Evolutionary conservation across 768 basidiomycete species (phyloP), one percentile per base, ranked within the genome.

Genomic region (Podaxis rugospora): DNA sequence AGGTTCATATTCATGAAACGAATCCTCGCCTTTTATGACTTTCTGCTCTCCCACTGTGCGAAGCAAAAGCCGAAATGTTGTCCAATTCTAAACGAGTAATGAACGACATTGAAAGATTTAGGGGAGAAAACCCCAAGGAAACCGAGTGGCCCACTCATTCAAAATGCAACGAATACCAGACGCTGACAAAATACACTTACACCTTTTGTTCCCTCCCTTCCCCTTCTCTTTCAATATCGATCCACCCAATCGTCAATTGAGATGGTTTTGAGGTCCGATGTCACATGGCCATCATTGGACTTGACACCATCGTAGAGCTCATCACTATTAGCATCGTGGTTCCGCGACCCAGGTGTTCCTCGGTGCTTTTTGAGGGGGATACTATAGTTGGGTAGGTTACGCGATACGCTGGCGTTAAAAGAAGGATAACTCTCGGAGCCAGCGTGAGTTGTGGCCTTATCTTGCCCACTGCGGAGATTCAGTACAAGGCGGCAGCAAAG

Each of bases 401-500:
- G 58, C 46, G 64, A 44, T 4, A 28, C 51, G 28, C 54, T 46
- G 50, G 49, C 40, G 42, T 18, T 18, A 18, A 51, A 62, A 42
- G 54, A 56, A 49, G 50, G 51, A 6, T 60, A 54, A n/a, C 25
- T 62, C 49, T 55, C 54, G n/a, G 54, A 47, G 23, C 49, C 35
- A 21, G 52, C 47, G 1, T 51, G 35, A 28, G 36, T 51, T 16
- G n/a, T 18, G 14, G 32, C 37, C 2, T 10, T 35, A 16, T 36
- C 10, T 14, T 61, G 47, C 27, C 42, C 47, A 25, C 62, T 52
- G 18, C 62, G 62, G 14, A 61, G 55, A 25, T 63, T 63, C 53
- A 65, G 37, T 4, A 65, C 64, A 49, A 65, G 55, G 18, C 64
- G 61, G 27, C 64, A 65, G 55, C 62, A 65, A 28, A 65, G 62